Conservation (phyloP, 768 basidiomycete species). For the Lactifluus hygrophoroides region DNA sequence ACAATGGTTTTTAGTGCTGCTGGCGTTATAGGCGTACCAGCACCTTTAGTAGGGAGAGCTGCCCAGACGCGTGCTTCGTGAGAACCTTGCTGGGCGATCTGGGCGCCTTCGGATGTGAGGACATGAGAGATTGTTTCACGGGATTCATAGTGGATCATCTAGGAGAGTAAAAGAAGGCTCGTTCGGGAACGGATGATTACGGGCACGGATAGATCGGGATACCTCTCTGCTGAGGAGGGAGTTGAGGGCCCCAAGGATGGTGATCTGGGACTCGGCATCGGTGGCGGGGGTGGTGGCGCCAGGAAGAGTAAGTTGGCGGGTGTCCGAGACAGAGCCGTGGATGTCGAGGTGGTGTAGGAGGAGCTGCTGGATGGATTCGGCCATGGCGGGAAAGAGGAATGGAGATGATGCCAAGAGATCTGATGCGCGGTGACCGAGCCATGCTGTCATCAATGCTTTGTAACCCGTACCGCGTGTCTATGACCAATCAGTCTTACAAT, state of each 20-base stretch:
- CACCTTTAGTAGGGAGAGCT: constrained; percentile 63
- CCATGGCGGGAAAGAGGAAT: constrained; percentile 35
- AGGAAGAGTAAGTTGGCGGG: constrained; percentile 58
- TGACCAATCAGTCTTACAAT: background rate
- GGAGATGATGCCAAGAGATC: too few relatives aligned
- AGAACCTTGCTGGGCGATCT: constrained; percentile 74
- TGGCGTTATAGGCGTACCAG: constrained; percentile 55
- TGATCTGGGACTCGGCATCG: constrained; percentile 71
- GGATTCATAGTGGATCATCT: constrained; percentile 81
- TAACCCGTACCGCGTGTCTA: too few relatives aligned
- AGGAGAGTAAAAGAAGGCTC: background rate
- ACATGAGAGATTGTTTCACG: constrained; percentile 68
- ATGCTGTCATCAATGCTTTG: too few relatives aligned
- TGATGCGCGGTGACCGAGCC: too few relatives aligned
- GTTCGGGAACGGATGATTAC: constrained; percentile 5
- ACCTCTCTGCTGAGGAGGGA: constrained; percentile 42
- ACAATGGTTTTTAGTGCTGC: constrained; percentile 64
- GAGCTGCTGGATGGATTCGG: constrained; percentile 73
- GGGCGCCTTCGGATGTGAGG: constrained; percentile 74
- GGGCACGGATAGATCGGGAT: background rate
- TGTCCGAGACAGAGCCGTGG: constrained; percentile 51
- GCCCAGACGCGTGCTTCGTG: constrained; percentile 95
- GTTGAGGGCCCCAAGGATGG: constrained; percentile 85
- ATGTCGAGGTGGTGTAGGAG: constrained; percentile 64
- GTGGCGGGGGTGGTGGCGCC: constrained; percentile 48